phyloP scores from a whole-genome alignment of 1,284 basidiomycete species.

The Vanrija humicola region DNA sequence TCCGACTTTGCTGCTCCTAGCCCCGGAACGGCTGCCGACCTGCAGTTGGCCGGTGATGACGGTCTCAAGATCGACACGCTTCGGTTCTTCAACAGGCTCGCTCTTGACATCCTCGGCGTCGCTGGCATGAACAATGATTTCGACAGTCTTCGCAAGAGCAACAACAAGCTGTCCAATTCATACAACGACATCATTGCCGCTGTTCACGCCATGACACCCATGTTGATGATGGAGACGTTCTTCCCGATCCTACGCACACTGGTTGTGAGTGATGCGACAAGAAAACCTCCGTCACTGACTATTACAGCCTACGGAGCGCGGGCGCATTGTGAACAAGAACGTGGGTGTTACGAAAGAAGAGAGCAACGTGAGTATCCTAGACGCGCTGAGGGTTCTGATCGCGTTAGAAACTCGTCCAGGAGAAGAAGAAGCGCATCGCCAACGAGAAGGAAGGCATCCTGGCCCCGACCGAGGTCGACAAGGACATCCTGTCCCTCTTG shows the following conservation, averaged over 20 bases:
- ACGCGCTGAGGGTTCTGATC: neutral
- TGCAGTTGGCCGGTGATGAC: neutral
- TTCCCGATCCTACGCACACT: conserved; percentile 55
- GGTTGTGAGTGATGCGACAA: no score
- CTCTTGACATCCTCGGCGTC: conserved; percentile 67
- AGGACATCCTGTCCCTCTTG: conserved; percentile 51
- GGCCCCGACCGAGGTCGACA: conserved; percentile 44
- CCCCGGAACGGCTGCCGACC: conserved; percentile 12
- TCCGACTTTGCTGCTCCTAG: conserved; percentile 1
- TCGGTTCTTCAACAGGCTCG: conserved; percentile 61
- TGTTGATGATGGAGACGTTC: conserved; percentile 33
- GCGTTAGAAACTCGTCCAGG: conserved; percentile 54
- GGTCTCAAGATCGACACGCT: conserved; percentile 56
- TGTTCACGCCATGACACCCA: neutral
- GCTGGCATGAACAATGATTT: conserved; percentile 67
- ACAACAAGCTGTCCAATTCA: conserved; percentile 56
- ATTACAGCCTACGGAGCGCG: neutral
- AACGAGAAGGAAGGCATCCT: no score
- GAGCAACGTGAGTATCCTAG: neutral
- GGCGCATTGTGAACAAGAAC: no score
- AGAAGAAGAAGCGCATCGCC: conserved; percentile 48
- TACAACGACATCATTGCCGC: conserved; percentile 56
- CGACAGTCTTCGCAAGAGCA: conserved; percentile 45
- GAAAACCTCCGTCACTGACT: neutral
- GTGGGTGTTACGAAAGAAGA: no score